Evolutionary conservation across 208 protist genomes (phyloP), one percentile per base, ranked within the genome.

Genomic region (Leishmania turanica): DNA sequence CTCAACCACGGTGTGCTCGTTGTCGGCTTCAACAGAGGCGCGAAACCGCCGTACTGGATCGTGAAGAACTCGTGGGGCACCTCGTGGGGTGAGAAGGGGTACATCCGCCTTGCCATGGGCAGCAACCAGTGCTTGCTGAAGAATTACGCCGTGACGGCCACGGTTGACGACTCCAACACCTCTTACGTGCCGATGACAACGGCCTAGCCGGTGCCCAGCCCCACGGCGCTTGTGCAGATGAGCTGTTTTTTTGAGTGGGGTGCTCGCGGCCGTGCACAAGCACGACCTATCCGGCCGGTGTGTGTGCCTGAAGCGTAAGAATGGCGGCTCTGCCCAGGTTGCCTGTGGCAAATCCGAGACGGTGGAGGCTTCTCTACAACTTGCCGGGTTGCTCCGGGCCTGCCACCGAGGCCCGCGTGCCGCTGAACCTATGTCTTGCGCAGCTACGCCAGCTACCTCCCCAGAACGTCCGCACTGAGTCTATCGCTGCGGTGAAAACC

Each of bases 1-100:
- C 85, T 98, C 79, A 92, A 98, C 85, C 96, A 98, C 92, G 96
- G 94, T 73, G 94, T 98, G 66, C 92, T 98, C 42, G 83, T 97
- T 66, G 96, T 98, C 66, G 93, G 93, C 78, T 96, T 92, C 84
- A 91, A 96, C 84, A 79, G 93, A 88, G 34, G 42, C 21, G 90
- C 82, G 45, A 82, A 89, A 13, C 79, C 85, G 42, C 94, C 94
- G 51, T 97, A 96, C 86, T 97, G 94, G 93, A 94, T 96, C 80
- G 91, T 97, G 51, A 96, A 97, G 87, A 97, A 98, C 90, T 95
- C 89, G 69, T 98, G 96, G 96, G 90, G 95, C n/a, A 56, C 89
- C 34, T 56, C 64, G n/a, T 98, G 96, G 96, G 96, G 96, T 64
- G 93, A 97, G 90, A 76, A 89, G 1, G 96, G 96, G 68, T 98